Base-by-base conservation (phyloP, 257 asterid genomes). In the Echites panduratus region DNA sequence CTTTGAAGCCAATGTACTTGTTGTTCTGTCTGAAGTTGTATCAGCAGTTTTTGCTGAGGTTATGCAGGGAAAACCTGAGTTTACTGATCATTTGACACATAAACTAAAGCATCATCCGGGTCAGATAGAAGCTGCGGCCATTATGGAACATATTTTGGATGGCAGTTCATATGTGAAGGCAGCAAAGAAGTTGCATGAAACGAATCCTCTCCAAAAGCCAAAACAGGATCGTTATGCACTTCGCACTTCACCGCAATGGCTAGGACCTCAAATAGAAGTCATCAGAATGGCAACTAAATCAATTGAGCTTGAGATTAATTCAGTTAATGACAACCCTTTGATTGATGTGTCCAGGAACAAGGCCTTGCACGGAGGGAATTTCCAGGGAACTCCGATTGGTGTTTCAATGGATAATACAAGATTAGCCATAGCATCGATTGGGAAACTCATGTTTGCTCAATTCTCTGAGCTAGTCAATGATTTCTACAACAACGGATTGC, bases 381-480 rank as follows among this genome's bases (percentile, higher is more conserved):
- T 79, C 75, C 82, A 79, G 64, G 82, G 82, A 0, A 79, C 82
- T 2, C 82, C 82, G 0, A 79, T 79, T 38, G 82, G 82, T 35
- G 82, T 79, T 1, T 79, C 82, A 29, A 79, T 79, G 82, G 82
- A 79, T 29, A 79, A 79, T 40, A 79, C 82, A 4, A 64, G 82
- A 47, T 70, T 79, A 70, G 82, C 79, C 2, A 38, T 79, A 32
- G 76, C 79, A 4, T 38, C 82, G 0, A 74, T 79, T 16, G 82
- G 82, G 17, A 79, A 79, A 29, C 82, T 79, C 47, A 74, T 79
- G 79, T 79, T 79, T 64, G 82, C 82, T 61, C 78, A 78, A n/a
- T 73, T 78, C 49, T 78, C 82, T 4, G 82, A 78, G 78, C 72
- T 78, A 2, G 78, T 78, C 32, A 78, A 78, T 62, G 82, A 78